phyloP scores from a whole-genome alignment of 805 yeast species.

The Ogataea siamensis region DNA sequence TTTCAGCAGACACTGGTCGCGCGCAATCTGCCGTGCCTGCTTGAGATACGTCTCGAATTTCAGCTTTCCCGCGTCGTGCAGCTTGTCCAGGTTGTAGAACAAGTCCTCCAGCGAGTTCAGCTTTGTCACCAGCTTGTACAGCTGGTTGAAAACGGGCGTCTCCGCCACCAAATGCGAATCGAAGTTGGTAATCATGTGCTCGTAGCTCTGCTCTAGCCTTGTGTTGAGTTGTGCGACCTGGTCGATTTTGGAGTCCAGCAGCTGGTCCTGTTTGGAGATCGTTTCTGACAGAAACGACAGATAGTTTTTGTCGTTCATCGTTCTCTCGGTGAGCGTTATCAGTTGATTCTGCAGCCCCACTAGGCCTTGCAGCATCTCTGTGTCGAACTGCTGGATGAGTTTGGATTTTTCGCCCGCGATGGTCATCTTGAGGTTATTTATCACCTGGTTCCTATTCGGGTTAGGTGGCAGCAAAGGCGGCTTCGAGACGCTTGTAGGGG shows the following conservation, averaged over 20 bases:
- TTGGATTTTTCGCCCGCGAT: slow-evolving; percentile 11
- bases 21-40: slow-evolving; percentile 49
- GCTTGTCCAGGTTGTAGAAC: slow-evolving; percentile 52
- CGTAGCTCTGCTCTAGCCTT: slow-evolving; percentile 29
- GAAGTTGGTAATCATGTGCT: slow-evolving; percentile 32
- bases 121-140: slow-evolving; percentile 61
- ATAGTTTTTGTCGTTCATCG: slow-evolving; percentile 18
- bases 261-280: slow-evolving; percentile 26
- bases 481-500: background rate
- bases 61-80: slow-evolving; percentile 49
- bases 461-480: slow-evolving; percentile 32
- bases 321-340: slow-evolving; percentile 19
- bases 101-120: slow-evolving; percentile 75
- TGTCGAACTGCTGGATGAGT: slow-evolving; percentile 12
- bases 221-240: slow-evolving; percentile 15
- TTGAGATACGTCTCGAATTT: slow-evolving; percentile 42
- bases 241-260: slow-evolving; percentile 16
- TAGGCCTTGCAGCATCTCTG: slow-evolving; percentile 7
- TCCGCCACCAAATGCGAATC: slow-evolving; percentile 50
- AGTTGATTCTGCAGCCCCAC: slow-evolving; percentile 20
- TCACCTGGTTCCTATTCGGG: slow-evolving; percentile 23
- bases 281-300: slow-evolving; percentile 17
- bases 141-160: slow-evolving; percentile 54
- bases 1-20: slow-evolving; percentile 60
- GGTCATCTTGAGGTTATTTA: slow-evolving; percentile 10